phyloP scores from a whole-genome alignment of 352 stramenopile species.

The Phytophthora boehmeriae region DNA sequence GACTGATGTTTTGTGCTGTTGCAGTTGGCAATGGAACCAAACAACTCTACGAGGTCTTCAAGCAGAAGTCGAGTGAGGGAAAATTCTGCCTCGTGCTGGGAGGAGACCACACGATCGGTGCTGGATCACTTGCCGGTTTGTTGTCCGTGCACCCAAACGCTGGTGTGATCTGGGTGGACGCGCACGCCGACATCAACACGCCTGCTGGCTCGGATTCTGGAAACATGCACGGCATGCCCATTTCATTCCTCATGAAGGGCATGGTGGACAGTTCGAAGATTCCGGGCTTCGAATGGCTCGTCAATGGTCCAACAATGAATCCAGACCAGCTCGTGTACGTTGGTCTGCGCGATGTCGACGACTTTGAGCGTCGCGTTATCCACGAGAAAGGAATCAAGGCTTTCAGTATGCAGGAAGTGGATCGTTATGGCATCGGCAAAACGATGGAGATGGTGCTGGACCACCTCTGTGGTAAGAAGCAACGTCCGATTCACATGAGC shows the following conservation, averaged over 20 bases:
- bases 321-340: slow-evolving; percentile 96
- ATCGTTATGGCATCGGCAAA: slow-evolving; percentile 95
- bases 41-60: slow-evolving; percentile 81
- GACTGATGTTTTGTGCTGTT: not conserved
- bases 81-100: slow-evolving; percentile 96
- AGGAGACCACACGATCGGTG: slow-evolving; percentile 96
- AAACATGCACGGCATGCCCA: slow-evolving; percentile 99
- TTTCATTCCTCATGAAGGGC: slow-evolving; percentile 94
- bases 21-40: slow-evolving; percentile 88
- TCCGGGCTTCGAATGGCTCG: slow-evolving; percentile 95
- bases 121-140: slow-evolving; percentile 92
- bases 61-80: slow-evolving; percentile 87
- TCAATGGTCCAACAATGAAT: slow-evolving; percentile 71
- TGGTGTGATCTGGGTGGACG: slow-evolving; percentile 98
- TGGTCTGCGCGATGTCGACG: slow-evolving; percentile 94
- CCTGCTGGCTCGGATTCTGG: slow-evolving; percentile 88
- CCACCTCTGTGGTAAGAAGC: slow-evolving; percentile 87
- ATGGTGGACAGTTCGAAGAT: slow-evolving; percentile 89
- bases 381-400: slow-evolving; percentile 93
- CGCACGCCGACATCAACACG: slow-evolving; percentile 98
- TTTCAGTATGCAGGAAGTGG: slow-evolving; percentile 97
- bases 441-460: slow-evolving; percentile 97
- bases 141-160: slow-evolving; percentile 92
- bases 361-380: slow-evolving; percentile 91
- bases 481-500: slow-evolving; percentile 95